These are phyloP conservation scores for Citrus australasica DNA, from an alignment of 345 rosid genomes.

Conservation along the genomic window DNA sequence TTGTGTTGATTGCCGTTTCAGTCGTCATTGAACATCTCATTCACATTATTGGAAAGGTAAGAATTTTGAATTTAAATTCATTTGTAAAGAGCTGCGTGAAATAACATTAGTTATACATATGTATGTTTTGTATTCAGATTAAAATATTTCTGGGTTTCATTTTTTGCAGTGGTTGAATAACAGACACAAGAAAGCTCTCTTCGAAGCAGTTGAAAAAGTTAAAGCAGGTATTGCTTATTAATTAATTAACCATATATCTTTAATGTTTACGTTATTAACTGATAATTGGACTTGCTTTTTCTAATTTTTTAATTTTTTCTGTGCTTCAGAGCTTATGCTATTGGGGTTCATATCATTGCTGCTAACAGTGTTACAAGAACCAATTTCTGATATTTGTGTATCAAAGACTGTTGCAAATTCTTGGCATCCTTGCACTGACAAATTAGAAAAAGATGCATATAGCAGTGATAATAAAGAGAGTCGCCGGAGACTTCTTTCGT, in stretches of 20 bases:
- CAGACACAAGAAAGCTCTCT: constrained; percentile 57
- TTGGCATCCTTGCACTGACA: constrained; percentile 67
- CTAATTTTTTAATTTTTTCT: background rate
- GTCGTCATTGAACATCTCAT: constrained; percentile 63
- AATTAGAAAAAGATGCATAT: background rate
- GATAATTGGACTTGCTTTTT: background rate
- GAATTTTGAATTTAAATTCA: background rate
- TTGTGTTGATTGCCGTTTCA: constrained; percentile 63
- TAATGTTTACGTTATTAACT: background rate
- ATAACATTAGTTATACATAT: too few species aligned
- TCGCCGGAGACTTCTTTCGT: constrained; percentile 44
- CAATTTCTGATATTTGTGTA: constrained; percentile 55
- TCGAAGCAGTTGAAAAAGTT: constrained; percentile 86
- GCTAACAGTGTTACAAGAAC: constrained; percentile 38
- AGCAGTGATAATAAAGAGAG: background rate
- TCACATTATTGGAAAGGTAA: constrained; percentile 58
- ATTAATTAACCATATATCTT: background rate
- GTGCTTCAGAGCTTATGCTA: constrained; percentile 56
- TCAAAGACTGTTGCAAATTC: constrained; percentile 33
- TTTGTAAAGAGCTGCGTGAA: too few species aligned
- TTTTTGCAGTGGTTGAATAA: constrained; percentile 57
- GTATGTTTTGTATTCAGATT: too few species aligned
- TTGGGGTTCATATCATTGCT: constrained; percentile 75
- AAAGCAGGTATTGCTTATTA: constrained; percentile 45
- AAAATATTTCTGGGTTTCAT: background rate